Conservation (phyloP, 1,139 yeast species). For the Pichia kudriavzevii region DNA sequence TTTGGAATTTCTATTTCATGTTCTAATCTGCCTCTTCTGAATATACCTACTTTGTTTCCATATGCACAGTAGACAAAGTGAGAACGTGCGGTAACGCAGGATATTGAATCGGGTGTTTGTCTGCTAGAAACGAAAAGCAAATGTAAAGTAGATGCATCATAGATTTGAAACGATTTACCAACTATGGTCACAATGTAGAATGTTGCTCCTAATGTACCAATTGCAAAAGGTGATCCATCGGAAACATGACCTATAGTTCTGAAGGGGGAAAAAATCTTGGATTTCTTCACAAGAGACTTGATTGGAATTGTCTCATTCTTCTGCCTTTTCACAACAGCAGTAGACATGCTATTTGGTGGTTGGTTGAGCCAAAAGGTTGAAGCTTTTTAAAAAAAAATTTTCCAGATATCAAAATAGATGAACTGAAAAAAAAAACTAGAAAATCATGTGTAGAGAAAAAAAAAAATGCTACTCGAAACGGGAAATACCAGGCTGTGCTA, state of each 20-base stretch:
- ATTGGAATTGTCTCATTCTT: constrained; percentile 8
- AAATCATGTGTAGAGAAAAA: too few species aligned
- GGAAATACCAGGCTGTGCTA: too few species aligned
- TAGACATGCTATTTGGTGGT: too few species aligned
- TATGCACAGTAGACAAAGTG: constrained; percentile 80
- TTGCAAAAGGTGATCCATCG: constrained; percentile 75
- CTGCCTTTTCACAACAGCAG: too few species aligned
- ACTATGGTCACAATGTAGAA: constrained; percentile 86
- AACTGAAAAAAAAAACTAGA: too few species aligned
- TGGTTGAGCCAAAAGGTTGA: too few species aligned
- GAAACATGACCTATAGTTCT: constrained; percentile 55
- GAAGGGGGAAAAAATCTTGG: constrained; percentile 51
- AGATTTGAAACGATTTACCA: constrained; percentile 85
- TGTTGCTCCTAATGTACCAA: constrained; percentile 83
- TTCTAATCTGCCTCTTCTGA: constrained; percentile 74
- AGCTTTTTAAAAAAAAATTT: too few species aligned
- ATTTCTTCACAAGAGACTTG: constrained; percentile 21
- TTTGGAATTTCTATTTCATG: constrained; percentile 38
- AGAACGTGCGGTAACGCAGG: constrained; percentile 69
- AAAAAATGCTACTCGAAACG: too few species aligned
- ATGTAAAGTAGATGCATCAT: constrained; percentile 84
- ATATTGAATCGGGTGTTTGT: constrained; percentile 65
- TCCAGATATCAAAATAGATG: too few species aligned
- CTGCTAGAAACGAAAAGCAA: constrained; percentile 78
- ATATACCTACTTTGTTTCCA: constrained; percentile 66